phyloP scores from a whole-genome alignment of 345 rosid genomes.

The Boechera stricta region DNA sequence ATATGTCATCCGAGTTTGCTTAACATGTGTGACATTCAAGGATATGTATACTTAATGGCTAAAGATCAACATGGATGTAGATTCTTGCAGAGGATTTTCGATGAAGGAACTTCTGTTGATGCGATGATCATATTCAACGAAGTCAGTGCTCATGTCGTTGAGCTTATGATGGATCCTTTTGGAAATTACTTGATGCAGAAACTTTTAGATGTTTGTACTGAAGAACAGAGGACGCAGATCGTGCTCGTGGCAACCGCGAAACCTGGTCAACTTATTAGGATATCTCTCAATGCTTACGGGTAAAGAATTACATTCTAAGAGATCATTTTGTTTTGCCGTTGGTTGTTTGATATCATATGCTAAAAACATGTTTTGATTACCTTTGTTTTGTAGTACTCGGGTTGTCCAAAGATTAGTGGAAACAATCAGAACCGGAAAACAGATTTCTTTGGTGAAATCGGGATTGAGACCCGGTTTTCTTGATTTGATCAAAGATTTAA shows the following conservation, averaged over 20 bases:
- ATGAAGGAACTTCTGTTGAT: conserved; percentile 55
- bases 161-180: conserved; percentile 64
- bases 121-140: conserved; percentile 54
- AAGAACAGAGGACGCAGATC: conserved; percentile 60
- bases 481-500: conserved; percentile 66
- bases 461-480: conserved; percentile 69
- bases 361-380: neutral
- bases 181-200: conserved; percentile 66
- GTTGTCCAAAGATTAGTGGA: conserved; percentile 73
- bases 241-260: conserved; percentile 48
- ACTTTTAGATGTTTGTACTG: conserved; percentile 58
- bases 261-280: conserved; percentile 59
- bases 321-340: neutral
- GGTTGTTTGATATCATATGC: neutral
- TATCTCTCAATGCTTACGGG: conserved; percentile 66
- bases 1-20: conserved; percentile 31
- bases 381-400: conserved; percentile 54
- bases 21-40: conserved; percentile 50
- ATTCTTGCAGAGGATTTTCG: conserved; percentile 59
- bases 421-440: conserved; percentile 65
- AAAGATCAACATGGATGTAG: conserved; percentile 66
- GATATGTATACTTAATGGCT: conserved; percentile 53
- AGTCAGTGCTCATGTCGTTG: conserved; percentile 58
- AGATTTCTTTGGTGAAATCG: conserved; percentile 55
- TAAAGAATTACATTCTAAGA: neutral